Base-by-base conservation (phyloP, 441 rosid species). In the Bocquillonia castaneifolia region DNA sequence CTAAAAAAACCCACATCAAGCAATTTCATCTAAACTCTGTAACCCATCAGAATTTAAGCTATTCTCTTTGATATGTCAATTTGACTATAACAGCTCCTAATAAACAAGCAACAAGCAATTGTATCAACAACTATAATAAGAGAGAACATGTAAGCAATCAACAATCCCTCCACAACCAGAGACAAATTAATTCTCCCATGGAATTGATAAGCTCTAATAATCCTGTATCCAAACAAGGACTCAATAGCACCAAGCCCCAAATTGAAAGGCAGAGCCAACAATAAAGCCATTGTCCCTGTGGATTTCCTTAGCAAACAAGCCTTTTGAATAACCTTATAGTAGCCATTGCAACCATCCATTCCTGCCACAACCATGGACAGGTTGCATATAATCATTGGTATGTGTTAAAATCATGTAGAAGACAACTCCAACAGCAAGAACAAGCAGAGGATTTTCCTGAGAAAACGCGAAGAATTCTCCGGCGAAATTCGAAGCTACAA, bases 141-240 rank as follows among this genome's bases (percentile, higher is more conserved):
- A n/a, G 84, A 81, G 67, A 67, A 81, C 72, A 79, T 0, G 40
- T 55, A 76, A 59, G 78, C 52, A 58, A 84, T 62, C 62, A 81
- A 62, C 36, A 72, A 5, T 3, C 76, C 78, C 63, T 81, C 82
- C 20, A 65, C 8, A 50, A 69, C 61, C 62, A 78, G 14, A 14
- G 64, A 55, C 55, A 69, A 12, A 63, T 12, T 56, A 17, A 63
- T 23, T 56, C 55, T 58, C 57, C 75, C 66, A 23, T 23, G 14
- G 25, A 61, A 3, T 18, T 14, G 34, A 31, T 65, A 61, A 63
- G 57, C 67, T 63, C 78, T 55, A 2, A 68, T 18, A 14, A 79
- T 65, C 51, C 76, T 53, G 64, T 72, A 74, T 5, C 60, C 47
- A 68, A 78, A 76, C 73, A 79, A 64, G 40, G 75, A 79, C 22